These are phyloP conservation scores for Chenopodium formosanum DNA, from an alignment of 148 eudicot genomes.

Conservation along the genomic window DNA sequence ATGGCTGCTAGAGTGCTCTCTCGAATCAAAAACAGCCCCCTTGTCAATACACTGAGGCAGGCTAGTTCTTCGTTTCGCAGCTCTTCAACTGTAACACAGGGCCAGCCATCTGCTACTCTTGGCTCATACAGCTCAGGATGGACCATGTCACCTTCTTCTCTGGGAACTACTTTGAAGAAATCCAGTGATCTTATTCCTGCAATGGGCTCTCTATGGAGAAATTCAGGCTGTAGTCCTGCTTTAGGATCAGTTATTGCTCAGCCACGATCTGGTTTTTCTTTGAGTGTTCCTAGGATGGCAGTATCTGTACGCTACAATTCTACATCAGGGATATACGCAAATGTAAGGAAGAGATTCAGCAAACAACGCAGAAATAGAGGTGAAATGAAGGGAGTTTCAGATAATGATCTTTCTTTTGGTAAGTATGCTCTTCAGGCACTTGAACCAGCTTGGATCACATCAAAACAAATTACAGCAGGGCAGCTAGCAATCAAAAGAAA, in stretches of 20 bases:
- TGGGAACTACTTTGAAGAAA: constrained; percentile 8
- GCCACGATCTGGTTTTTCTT: constrained; percentile 28
- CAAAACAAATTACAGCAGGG: constrained; percentile 31
- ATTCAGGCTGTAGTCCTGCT: constrained; percentile 26
- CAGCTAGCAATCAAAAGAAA: constrained; percentile 36
- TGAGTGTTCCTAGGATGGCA: constrained; percentile 27
- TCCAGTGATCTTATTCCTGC: constrained; percentile 23
- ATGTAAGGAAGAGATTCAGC: constrained; percentile 25
- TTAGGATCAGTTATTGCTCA: constrained; percentile 29
- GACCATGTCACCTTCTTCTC: constrained; percentile 17
- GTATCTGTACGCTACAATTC: constrained; percentile 39
- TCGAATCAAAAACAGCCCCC: constrained; percentile 36
- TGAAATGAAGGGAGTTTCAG: constrained; percentile 27
- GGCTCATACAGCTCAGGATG: constrained; percentile 23
- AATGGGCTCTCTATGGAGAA: constrained; percentile 26
- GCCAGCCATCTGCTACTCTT: constrained; percentile 29
- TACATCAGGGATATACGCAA: constrained; percentile 35
- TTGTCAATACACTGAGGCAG: constrained; percentile 33
- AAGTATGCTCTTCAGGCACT: constrained; percentile 31
- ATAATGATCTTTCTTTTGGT: constrained; percentile 32
- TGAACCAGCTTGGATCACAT: constrained; percentile 34
- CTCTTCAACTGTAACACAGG: constrained; percentile 30
- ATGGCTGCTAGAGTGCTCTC: constrained; percentile 65
- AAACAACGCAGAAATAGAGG: constrained; percentile 39
- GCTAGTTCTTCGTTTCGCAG: constrained; percentile 29